These are phyloP conservation scores for Chenopodium suecicum DNA, from an alignment of 148 eudicot genomes.

Conservation along the genomic window DNA sequence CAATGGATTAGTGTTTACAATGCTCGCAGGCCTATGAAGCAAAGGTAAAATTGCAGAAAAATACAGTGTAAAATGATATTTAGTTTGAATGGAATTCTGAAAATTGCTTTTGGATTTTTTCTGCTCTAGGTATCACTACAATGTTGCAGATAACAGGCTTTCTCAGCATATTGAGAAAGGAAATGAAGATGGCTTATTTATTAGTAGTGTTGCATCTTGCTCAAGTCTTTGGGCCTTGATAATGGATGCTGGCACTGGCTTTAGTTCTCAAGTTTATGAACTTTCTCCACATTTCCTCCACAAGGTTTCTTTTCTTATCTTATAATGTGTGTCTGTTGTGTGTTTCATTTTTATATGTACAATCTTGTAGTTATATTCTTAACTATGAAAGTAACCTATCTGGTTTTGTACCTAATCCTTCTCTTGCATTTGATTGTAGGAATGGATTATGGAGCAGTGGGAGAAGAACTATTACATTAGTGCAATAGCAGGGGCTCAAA, in stretches of 20 bases:
- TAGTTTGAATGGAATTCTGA: neutral
- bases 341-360: too few species aligned
- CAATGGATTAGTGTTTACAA: constrained; percentile 94
- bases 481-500: constrained; percentile 83
- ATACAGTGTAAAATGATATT: neutral
- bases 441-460: constrained; percentile 99
- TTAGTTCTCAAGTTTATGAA: constrained; percentile 75
- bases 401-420: neutral
- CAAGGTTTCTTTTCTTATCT: constrained; percentile 50
- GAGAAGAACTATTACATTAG: constrained; percentile 88
- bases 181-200: constrained; percentile 78
- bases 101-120: constrained; percentile 7
- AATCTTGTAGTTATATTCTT: neutral
- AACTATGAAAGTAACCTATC: neutral
- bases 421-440: constrained; percentile 38
- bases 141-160: constrained; percentile 82
- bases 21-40: constrained; percentile 95
- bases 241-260: constrained; percentile 99
- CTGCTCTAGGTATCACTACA: constrained; percentile 78
- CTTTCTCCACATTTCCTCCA: constrained; percentile 79
- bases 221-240: constrained; percentile 85
- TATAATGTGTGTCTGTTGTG: neutral
- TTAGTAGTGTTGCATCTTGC: constrained; percentile 83
- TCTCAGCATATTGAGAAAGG: constrained; percentile 85
- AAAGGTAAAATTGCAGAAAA: constrained; percentile 46